A percentile compares a stretch with the other conserved stretches of the same genome.
Conservation (phyloP, 352 stramenopile species). For the Pythium oligandrum region DNA sequence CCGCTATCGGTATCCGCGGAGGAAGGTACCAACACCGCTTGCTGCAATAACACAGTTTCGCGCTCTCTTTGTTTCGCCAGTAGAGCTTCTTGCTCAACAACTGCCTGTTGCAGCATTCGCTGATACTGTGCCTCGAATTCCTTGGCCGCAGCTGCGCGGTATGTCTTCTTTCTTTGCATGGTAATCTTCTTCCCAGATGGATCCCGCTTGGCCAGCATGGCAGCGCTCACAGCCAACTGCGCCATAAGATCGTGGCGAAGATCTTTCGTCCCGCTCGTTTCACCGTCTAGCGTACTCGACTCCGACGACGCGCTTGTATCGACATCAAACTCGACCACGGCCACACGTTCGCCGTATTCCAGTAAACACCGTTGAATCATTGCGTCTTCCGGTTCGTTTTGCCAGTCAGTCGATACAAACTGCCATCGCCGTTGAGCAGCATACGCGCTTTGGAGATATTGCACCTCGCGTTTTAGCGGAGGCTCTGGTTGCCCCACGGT, state of each 20-base stretch:
- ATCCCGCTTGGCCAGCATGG: too few species aligned
- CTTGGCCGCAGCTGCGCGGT: constrained; percentile 10
- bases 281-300: too few species aligned
- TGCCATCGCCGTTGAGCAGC: constrained; percentile 38
- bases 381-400: constrained; percentile 51
- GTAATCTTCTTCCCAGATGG: too few species aligned
- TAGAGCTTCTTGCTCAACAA: constrained; percentile 38
- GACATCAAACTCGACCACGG: background rate
- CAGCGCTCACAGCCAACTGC: constrained; percentile 5
- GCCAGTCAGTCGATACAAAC: constrained; percentile 21
- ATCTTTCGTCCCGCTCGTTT: too few species aligned
- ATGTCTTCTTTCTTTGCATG: background rate
- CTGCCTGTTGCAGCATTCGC: constrained; percentile 40
- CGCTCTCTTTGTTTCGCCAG: constrained; percentile 33
- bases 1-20: too few species aligned
- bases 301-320: too few species aligned
- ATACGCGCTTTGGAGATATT: constrained; percentile 33
- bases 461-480: constrained; percentile 39
- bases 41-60: constrained; percentile 46
- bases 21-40: constrained; percentile 30
- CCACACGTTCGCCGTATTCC: constrained; percentile 70
- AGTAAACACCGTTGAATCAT: constrained; percentile 76
- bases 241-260: constrained; percentile 6
- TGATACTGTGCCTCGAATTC: constrained; percentile 67
- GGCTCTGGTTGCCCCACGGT: background rate